These are phyloP conservation scores for Veloporphyrellus conicus DNA, from an alignment of 1,284 basidiomycete genomes.

Conservation along the genomic window DNA sequence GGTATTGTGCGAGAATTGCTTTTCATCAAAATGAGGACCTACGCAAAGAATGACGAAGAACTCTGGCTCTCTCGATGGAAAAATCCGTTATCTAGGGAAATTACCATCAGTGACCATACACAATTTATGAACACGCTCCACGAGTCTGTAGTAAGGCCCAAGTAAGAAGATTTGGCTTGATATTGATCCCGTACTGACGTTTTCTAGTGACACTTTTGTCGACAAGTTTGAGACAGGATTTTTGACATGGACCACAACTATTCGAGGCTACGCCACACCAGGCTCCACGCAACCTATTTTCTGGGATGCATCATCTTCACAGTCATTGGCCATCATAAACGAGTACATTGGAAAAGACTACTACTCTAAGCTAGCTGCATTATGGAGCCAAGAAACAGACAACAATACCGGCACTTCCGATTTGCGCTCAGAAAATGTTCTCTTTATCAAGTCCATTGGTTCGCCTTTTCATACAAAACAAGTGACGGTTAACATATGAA, in stretches of 20 bases:
- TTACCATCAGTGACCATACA: conserved; percentile 49
- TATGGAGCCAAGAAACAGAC: conserved; percentile 73
- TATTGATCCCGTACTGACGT: conserved; percentile 5
- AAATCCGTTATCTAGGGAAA: conserved; percentile 64
- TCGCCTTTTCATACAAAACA: conserved; percentile 15
- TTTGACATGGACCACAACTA: conserved; percentile 72
- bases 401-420: conserved; percentile 50
- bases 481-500: conserved; percentile 6
- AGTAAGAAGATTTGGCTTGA: conserved; percentile 13
- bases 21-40: conserved; percentile 82
- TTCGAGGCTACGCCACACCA: conserved; percentile 65
- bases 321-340: conserved; percentile 59
- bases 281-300: conserved; percentile 39
- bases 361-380: conserved; percentile 52
- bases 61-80: conserved; percentile 78
- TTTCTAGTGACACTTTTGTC: conserved; percentile 48
- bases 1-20: conserved; percentile 73
- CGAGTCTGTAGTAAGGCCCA: conserved; percentile 36
- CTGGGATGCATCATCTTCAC: conserved; percentile 65
- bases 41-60: conserved; percentile 62
- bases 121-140: conserved; percentile 47
- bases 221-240: conserved; percentile 87
- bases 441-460: conserved; percentile 70
- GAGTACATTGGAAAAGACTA: conserved; percentile 54
- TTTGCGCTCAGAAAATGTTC: conserved; percentile 60